Conservation (phyloP, 495 filamentous ascomycete genomes). For the Lophiostoma macrostomum region DNA sequence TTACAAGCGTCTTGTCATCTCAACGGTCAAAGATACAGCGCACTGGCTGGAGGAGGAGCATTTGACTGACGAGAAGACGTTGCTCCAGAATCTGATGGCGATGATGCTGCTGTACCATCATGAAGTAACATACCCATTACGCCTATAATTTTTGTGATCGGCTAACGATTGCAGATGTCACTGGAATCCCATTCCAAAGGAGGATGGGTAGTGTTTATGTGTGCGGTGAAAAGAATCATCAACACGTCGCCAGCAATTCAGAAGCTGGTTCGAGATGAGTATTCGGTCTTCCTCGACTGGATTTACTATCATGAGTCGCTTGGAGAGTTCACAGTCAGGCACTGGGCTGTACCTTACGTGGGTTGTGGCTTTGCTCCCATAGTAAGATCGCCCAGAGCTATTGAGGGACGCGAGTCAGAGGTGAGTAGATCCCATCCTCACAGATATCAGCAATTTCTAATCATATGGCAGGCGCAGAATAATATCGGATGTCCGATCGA, state of each 20-base stretch:
- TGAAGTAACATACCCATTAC: constrained; percentile 18
- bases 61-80: constrained; percentile 27
- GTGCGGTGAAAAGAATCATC: constrained; percentile 32
- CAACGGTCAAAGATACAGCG: constrained; percentile 21
- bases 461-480: constrained; percentile 19
- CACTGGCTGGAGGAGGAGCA: constrained; percentile 23
- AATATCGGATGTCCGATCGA: constrained; percentile 27
- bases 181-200: constrained; percentile 28
- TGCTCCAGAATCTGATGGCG: constrained; percentile 31
- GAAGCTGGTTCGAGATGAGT: constrained; percentile 30
- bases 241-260: constrained; percentile 28
- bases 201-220: constrained; percentile 26
- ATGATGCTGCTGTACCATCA: constrained; percentile 34
- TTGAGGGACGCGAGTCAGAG: constrained; percentile 13
- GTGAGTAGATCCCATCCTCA: constrained; percentile 11
- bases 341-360: constrained; percentile 26
- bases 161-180: constrained; percentile 17
- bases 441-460: constrained; percentile 12
- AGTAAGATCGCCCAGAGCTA: constrained; percentile 25
- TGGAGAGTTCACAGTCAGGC: constrained; percentile 30
- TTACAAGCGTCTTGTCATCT: constrained; percentile 28
- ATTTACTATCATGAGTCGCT: constrained; percentile 31
- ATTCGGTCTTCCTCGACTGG: constrained; percentile 33
- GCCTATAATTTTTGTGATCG: constrained; percentile 3
- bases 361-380: constrained; percentile 27